Evolutionary conservation across 1,284 basidiomycete species (phyloP).

Genomic region (Ustilago bromivora): DNA sequence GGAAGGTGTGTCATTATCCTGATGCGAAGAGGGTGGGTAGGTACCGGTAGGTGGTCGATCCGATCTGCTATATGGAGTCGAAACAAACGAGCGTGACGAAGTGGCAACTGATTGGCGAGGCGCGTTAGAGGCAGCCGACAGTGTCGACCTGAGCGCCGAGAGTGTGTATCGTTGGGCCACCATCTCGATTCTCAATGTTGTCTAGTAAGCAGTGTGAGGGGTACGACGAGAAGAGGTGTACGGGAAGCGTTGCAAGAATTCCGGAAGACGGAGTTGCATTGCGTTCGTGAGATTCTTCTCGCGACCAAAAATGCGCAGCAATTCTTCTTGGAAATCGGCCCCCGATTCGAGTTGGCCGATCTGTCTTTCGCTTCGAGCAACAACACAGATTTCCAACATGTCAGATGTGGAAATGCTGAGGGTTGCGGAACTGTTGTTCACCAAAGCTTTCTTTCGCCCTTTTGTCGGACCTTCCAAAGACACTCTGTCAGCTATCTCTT

Average conservation of each 20-base stretch:
- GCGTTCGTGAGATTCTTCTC: not conserved
- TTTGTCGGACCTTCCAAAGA: slow-evolving; percentile 3
- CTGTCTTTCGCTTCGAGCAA: not conserved
- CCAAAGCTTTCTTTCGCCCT: slow-evolving; percentile 1
- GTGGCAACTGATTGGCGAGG: slow-evolving; percentile 37
- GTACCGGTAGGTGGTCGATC: slow-evolving; percentile 36
- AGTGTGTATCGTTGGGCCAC: slow-evolving; percentile 47
- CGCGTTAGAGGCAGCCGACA: slow-evolving; percentile 37
- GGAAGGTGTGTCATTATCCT: slow-evolving; percentile 18
- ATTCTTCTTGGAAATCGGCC: not conserved
- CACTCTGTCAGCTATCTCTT: slow-evolving; percentile 1
- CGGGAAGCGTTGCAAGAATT: slow-evolving; percentile 5
- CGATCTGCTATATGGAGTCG: slow-evolving; percentile 41
- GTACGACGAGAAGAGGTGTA: not conserved
- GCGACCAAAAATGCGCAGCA: slow-evolving; percentile 15
- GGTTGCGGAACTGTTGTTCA: not conserved
- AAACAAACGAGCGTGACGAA: slow-evolving; percentile 41
- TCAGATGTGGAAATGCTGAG: slow-evolving; percentile 1
- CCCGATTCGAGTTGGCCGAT: slow-evolving; percentile 1
- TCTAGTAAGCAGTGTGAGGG: not conserved
- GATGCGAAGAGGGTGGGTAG: slow-evolving; percentile 58
- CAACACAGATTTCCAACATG: not conserved
- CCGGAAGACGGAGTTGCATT: slow-evolving; percentile 13
- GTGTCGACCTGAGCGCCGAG: slow-evolving; percentile 46
- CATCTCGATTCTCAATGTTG: slow-evolving; percentile 28